These are phyloP conservation scores for Xerophyta viscosa DNA, from an alignment of 106 monocot species.

Conservation along the genomic window DNA sequence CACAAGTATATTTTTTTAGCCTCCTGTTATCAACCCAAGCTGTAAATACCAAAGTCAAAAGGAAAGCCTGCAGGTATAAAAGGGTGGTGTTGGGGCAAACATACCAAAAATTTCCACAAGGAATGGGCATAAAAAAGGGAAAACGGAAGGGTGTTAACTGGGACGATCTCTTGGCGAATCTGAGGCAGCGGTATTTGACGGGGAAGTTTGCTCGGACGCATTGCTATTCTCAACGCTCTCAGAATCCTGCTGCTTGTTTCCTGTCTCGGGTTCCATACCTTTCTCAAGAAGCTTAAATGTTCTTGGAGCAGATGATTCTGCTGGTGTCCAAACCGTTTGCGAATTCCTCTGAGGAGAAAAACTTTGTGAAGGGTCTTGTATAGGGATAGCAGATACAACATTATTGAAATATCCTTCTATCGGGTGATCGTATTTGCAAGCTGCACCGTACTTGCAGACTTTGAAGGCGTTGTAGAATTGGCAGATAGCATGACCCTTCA, in stretches of 20 bases:
- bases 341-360: constrained; percentile 27
- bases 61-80: background rate
- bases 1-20: constrained; percentile 10
- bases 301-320: constrained; percentile 6
- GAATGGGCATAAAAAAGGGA: constrained; percentile 1
- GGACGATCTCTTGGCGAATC: constrained; percentile 21
- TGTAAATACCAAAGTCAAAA: background rate
- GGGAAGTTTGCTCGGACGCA: constrained; percentile 20
- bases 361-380: constrained; percentile 14
- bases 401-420: constrained; percentile 35
- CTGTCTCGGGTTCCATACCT: constrained; percentile 7
- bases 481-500: constrained; percentile 45
- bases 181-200: constrained; percentile 20
- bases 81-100: background rate
- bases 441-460: constrained; percentile 49
- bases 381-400: constrained; percentile 12
- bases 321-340: constrained; percentile 8
- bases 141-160: constrained; percentile 8
- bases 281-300: background rate
- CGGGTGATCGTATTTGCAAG: constrained; percentile 63
- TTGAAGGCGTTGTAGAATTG: constrained; percentile 30
- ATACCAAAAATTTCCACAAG: constrained; percentile 10
- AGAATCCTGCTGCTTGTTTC: background rate
- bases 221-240: constrained; percentile 7
- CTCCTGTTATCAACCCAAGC: background rate